Evolutionary conservation across 495 filamentous ascomycete species (phyloP), one percentile per base, ranked within the genome.

Genomic region (Penicillium egyptiacum): DNA sequence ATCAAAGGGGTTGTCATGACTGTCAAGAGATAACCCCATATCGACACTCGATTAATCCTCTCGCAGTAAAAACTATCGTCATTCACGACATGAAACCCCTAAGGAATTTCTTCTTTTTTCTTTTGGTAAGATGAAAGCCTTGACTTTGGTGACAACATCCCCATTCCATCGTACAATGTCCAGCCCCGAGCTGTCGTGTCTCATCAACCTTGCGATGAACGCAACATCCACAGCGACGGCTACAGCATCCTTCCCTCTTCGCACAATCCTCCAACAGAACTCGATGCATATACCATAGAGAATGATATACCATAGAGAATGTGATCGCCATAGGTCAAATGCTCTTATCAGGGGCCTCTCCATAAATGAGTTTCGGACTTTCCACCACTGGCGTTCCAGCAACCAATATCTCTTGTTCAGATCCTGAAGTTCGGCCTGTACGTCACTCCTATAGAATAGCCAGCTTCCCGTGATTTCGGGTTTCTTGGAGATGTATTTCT

Each of bases 301-400:
- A 50, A 17, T 59, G 30, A 54, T 43, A 46, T 59, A 54, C 57
- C 57, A 59, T 6, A 30, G 16, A 22, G 50, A 50, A 17, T 59
- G 30, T 11, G 57, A 49, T 33, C 57, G 28, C 57, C 57, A 59
- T 19, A 54, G 17, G 2, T 59, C 33, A 43, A 53, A 55, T n/a
- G 7, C 35, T 22, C 57, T 50, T 37, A 19, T 44, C 16, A 41
- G 33, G 1, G 17, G 23, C 6, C 33, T 40, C 12, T 51, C 19
- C 10, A 16, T 22, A 14, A 51, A 51, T 16, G 20, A 16, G 23
- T 22, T 40, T 37, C 48, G 33, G 20, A n/a, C 14, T 26, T 22
- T 14, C 49, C 49, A 52, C 49, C 49, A 52, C 19, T 41, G 20
- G 14, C 9, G 49, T 16, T 41, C 35, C 8, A 52, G 35, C 8